Percentiles rank a stretch among this genome's conserved stretches.
Conservation (phyloP, 495 filamentous ascomycete species). For the Aspergillus nidulans region DNA sequence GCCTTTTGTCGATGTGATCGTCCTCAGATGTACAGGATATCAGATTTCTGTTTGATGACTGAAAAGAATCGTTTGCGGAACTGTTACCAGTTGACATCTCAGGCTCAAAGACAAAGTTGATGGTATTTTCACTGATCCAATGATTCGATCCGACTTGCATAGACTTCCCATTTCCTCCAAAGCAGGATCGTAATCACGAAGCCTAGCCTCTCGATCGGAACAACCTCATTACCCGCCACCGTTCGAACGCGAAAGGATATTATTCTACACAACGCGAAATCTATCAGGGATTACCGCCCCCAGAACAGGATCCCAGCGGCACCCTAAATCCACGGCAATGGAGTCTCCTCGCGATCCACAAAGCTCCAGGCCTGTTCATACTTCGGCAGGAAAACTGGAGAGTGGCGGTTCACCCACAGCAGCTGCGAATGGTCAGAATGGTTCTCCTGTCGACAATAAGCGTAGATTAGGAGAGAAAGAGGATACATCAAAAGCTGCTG, state of each 20-base stretch:
- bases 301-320: background rate
- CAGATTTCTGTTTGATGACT: background rate
- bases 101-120: background rate
- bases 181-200: background rate
- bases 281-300: background rate
- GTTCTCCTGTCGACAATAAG: constrained; percentile 23
- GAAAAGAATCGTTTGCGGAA: background rate
- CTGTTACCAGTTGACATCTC: background rate
- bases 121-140: background rate
- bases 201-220: background rate
- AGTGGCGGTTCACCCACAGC: background rate
- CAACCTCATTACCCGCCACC: constrained; percentile 1
- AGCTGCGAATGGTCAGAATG: constrained; percentile 14
- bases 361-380: background rate
- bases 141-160: background rate
- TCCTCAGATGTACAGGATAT: background rate
- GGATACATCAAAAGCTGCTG: constrained; percentile 12
- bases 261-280: background rate
- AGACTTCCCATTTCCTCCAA: constrained; percentile 8
- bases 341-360: background rate
- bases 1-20: background rate
- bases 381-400: constrained; percentile 9
- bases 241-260: background rate
- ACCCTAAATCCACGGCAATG: background rate
- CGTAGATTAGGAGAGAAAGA: constrained; percentile 26